These are phyloP conservation scores for Pouteria glomerata DNA, from an alignment of 148 eudicot species.

Conservation along the genomic window DNA sequence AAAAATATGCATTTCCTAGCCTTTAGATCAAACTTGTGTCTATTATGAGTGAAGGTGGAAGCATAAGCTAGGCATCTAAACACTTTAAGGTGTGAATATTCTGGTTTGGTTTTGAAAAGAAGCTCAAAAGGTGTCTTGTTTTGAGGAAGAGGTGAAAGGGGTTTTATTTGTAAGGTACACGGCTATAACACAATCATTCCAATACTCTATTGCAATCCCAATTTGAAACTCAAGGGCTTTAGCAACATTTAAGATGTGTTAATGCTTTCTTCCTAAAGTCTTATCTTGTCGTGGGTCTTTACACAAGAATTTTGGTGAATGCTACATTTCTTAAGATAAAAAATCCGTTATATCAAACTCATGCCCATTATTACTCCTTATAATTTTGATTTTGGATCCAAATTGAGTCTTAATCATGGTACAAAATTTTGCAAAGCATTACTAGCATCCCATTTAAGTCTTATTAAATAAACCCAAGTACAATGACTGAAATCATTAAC, in stretches of 20 bases:
- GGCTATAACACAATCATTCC: background rate
- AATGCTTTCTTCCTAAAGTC: background rate
- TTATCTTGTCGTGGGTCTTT: background rate
- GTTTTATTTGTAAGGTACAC: background rate
- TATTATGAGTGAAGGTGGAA: background rate
- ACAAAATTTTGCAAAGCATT: too few species aligned
- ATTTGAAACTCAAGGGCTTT: background rate
- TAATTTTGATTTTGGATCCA: too few species aligned
- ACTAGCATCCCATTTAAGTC: background rate
- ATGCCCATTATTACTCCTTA: too few species aligned
- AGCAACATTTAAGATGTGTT: background rate
- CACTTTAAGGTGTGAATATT: background rate
- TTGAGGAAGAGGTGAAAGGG: background rate
- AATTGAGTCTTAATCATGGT: too few species aligned
- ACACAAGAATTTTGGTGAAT: background rate
- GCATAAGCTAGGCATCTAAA: background rate
- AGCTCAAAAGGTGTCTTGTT: background rate
- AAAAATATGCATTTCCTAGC: background rate
- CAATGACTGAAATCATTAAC: background rate
- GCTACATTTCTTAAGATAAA: background rate
- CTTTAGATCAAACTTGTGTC: background rate
- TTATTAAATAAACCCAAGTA: background rate
- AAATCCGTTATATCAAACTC: too few species aligned
- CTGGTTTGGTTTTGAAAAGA: background rate
- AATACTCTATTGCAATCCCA: background rate